Percentiles rank a stretch among this genome's conserved stretches.
These are phyloP conservation scores for carrot (Daucus carota) DNA, from an alignment of 129 eudicot genomes.

Conservation along the genomic window DNA sequence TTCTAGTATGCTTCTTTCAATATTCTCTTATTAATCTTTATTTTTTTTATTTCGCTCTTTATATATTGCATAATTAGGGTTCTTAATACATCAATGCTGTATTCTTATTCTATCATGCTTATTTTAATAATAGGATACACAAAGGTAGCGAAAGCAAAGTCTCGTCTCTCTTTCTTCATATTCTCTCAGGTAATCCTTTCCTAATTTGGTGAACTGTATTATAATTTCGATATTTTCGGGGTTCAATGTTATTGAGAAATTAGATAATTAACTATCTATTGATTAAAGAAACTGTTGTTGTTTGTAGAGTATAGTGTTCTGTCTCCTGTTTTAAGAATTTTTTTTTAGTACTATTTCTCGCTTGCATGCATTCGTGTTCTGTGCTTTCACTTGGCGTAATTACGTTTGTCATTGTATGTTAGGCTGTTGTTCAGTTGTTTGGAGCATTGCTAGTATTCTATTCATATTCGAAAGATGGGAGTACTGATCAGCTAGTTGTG, in stretches of 20 bases:
- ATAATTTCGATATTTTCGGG: background rate
- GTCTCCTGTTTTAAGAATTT: too few relatives aligned
- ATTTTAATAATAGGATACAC: constrained; percentile 47
- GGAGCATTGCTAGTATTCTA: constrained; percentile 27
- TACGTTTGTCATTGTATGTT: background rate
- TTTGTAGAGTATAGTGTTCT: too few relatives aligned
- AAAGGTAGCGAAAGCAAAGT: constrained; percentile 71
- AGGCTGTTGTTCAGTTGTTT: constrained; percentile 48
- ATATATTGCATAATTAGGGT: background rate
- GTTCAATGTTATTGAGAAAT: too few relatives aligned
- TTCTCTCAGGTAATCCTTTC: constrained; percentile 50
- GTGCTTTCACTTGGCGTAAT: background rate
- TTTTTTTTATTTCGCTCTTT: too few relatives aligned
- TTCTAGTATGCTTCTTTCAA: constrained; percentile 29
- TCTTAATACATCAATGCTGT: background rate
- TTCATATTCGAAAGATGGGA: constrained; percentile 23
- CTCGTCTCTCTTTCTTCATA: constrained; percentile 50
- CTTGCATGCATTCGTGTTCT: too few relatives aligned
- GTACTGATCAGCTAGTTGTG: constrained; percentile 33
- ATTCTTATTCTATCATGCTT: background rate
- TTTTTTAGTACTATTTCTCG: too few relatives aligned
- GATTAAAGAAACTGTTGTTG: too few relatives aligned
- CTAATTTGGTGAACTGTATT: background rate
- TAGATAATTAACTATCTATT: too few relatives aligned
- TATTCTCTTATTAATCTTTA: too few relatives aligned